Conservation (phyloP, 2,329 filamentous ascomycete species). For the Neopestalotiopsis sp. region DNA sequence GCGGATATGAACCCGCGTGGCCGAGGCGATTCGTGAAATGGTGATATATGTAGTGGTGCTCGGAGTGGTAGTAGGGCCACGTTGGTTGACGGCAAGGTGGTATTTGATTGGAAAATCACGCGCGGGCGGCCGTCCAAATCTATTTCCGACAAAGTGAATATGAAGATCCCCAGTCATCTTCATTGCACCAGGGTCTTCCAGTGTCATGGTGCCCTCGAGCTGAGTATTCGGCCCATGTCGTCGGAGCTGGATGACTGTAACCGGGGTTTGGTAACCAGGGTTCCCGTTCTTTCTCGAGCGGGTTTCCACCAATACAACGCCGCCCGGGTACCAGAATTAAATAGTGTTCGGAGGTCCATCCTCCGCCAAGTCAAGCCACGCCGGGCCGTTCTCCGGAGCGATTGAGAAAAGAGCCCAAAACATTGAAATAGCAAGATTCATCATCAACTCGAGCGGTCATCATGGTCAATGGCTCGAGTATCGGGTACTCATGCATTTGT, state of each 20-base stretch:
- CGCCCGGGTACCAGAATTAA: not conserved
- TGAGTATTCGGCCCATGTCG: no score
- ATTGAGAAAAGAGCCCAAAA: not conserved
- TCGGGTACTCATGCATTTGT: not conserved
- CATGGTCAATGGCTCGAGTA: not conserved
- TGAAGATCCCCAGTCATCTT: no score
- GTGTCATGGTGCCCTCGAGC: no score
- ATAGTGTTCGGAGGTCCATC: not conserved
- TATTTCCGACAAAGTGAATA: no score
- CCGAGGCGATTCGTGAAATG: no score
- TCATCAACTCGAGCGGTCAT: not conserved
- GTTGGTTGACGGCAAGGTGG: no score
- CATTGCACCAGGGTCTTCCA: no score
- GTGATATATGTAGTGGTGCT: no score
- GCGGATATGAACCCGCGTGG: no score
- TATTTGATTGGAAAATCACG: no score
- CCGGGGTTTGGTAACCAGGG: not conserved
- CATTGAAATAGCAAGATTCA: not conserved
- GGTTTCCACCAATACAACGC: constrained; percentile 11
- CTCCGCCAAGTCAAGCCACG: constrained; percentile 5
- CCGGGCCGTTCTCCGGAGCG: constrained; percentile 5
- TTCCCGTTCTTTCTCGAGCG: not conserved
- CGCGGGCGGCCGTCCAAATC: no score
- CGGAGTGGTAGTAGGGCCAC: no score
- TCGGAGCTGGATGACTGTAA: not conserved